phyloP scores from a whole-genome alignment of 371 early-diverging fungal species.

The Mortierella sp. region DNA sequence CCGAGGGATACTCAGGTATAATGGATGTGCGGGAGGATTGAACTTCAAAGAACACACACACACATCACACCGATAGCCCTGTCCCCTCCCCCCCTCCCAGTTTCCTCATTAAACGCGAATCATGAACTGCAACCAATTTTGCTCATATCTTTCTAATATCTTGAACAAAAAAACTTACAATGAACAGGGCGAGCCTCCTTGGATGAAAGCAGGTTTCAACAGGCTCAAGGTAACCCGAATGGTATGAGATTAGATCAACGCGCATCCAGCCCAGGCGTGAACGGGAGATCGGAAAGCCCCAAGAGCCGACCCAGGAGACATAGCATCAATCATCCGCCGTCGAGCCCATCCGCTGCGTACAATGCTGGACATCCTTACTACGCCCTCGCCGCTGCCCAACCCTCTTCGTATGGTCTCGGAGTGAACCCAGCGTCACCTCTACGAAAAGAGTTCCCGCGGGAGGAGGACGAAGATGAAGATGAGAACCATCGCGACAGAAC shows the following conservation, averaged over 20 bases:
- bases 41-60: no score
- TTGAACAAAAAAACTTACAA: no score
- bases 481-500: background rate
- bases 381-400: no score
- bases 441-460: constrained; percentile 19
- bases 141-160: no score
- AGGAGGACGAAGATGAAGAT: constrained; percentile 3
- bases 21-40: no score
- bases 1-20: constrained; percentile 3
- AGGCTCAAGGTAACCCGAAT: constrained; percentile 3
- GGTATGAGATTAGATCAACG: background rate
- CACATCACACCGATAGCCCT: no score
- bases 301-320: constrained; percentile 17
- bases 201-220: constrained; percentile 9
- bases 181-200: constrained; percentile 11
- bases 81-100: no score
- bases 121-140: no score
- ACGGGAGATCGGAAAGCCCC: background rate
- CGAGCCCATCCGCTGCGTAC: constrained; percentile 2
- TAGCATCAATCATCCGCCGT: constrained; percentile 38
- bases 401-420: constrained; percentile 16
- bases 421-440: constrained; percentile 21
- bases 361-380: background rate
- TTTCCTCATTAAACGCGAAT: no score
- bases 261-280: background rate